Evolutionary conservation across 2,329 filamentous ascomycete genomes (phyloP).

Genomic region (Dothidotthia symphoricarpi): DNA sequence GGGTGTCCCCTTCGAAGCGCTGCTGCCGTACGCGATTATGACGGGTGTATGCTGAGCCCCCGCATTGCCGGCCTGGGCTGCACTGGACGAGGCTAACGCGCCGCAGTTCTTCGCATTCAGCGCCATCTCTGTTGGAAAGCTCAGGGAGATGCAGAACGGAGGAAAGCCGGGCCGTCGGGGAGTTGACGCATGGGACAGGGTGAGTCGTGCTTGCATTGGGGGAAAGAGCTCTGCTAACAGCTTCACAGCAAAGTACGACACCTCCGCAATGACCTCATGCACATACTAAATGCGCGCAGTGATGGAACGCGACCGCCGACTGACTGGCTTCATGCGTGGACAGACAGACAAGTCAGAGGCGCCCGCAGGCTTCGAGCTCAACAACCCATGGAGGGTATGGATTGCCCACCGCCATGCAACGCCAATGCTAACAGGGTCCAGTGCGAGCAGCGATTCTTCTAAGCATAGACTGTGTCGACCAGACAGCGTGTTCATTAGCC

Average conservation of each 20-base stretch:
- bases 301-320: constrained; percentile 64
- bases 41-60: constrained; percentile 51
- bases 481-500: constrained; percentile 8
- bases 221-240: constrained; percentile 42
- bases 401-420: not conserved
- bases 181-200: constrained; percentile 63
- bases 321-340: constrained; percentile 61
- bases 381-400: constrained; percentile 66
- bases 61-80: constrained; percentile 7
- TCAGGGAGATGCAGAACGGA: constrained; percentile 62
- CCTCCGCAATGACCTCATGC: constrained; percentile 30
- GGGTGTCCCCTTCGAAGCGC: constrained; percentile 66
- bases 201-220: constrained; percentile 40
- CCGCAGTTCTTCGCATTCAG: constrained; percentile 60
- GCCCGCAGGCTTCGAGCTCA: constrained; percentile 63
- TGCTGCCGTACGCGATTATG: constrained; percentile 64
- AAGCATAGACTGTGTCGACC: constrained; percentile 14
- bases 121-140: constrained; percentile 57
- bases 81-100: constrained; percentile 21
- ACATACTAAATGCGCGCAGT: constrained; percentile 48
- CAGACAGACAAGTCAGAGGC: constrained; percentile 60
- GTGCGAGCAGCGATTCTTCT: constrained; percentile 42
- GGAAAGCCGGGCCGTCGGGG: constrained; percentile 61
- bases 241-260: constrained; percentile 54
- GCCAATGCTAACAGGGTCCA: constrained; percentile 31